Conservation (phyloP, 345 rosid species). For the Mallotus nudiflorus region DNA sequence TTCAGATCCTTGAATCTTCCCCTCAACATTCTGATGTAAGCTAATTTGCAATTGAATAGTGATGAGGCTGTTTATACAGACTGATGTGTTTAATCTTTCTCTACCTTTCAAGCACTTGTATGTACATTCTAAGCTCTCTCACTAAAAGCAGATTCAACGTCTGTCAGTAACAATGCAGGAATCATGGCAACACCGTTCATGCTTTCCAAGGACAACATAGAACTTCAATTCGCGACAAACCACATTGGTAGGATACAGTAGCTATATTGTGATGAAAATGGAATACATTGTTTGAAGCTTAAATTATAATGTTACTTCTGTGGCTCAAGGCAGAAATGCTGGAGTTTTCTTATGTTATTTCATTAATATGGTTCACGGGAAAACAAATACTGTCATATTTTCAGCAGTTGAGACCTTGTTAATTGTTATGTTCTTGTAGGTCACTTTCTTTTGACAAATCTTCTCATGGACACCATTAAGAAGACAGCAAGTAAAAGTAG, state of each 20-base stretch:
- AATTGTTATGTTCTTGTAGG: slow-evolving; percentile 31
- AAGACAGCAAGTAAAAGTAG: slow-evolving; percentile 36
- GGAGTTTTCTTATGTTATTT: background rate
- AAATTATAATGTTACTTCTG: background rate
- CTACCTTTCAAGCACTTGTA: background rate
- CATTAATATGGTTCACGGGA: background rate
- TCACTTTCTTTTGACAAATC: slow-evolving; percentile 52
- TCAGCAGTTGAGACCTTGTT: background rate
- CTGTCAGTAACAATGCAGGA: slow-evolving; percentile 38
- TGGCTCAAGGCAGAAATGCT: background rate
- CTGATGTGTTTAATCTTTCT: too few relatives aligned
- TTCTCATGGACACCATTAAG: slow-evolving; percentile 48
- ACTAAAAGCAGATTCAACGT: slow-evolving; percentile 3
- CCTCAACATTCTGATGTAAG: slow-evolving; percentile 63
- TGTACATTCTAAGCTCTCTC: background rate
- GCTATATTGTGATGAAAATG: background rate
- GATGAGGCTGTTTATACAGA: too few relatives aligned
- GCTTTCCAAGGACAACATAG: slow-evolving; percentile 37
- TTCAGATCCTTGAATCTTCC: slow-evolving; percentile 52
- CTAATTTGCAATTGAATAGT: background rate
- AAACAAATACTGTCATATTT: background rate
- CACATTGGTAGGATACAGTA: slow-evolving; percentile 22
- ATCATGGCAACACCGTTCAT: slow-evolving; percentile 35
- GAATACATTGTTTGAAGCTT: background rate
- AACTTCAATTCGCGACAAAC: slow-evolving; percentile 33